Conservation (phyloP, 2,329 filamentous ascomycete genomes). For the Trichoderma asperellum region DNA sequence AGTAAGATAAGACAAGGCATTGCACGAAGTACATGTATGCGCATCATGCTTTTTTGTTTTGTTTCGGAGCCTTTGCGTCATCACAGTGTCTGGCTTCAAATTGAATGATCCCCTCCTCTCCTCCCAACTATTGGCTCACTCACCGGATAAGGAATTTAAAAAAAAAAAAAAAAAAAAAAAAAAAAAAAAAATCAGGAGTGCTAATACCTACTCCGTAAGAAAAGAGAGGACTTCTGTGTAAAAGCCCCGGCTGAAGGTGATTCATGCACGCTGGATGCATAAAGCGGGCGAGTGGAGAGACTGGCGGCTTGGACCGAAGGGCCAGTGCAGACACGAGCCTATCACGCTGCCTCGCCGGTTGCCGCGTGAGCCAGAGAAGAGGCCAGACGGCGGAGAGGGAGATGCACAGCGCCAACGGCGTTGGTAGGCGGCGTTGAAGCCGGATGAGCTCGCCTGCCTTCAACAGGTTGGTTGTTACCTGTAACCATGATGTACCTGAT, state of each 20-base stretch:
- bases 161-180: background rate
- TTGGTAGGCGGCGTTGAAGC: background rate
- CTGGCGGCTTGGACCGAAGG: constrained; percentile 26
- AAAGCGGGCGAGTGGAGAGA: constrained; percentile 20
- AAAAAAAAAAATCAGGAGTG: background rate
- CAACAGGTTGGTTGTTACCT: background rate
- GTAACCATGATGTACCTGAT: background rate
- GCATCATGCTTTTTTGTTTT: background rate
- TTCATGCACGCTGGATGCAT: constrained; percentile 29
- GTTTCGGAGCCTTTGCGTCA: background rate
- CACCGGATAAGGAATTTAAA: background rate
- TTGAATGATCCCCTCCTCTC: background rate
- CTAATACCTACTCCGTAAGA: background rate
- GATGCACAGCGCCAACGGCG: background rate
- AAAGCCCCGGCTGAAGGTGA: constrained; percentile 24
- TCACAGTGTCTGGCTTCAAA: constrained; percentile 3
- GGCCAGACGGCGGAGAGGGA: background rate
- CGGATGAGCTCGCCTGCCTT: background rate
- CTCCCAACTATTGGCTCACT: background rate
- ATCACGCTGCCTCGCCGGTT: constrained; percentile 1
- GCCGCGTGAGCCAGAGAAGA: constrained; percentile 14
- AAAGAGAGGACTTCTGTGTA: background rate
- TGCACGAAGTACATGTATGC: background rate
- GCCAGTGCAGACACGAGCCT: background rate
- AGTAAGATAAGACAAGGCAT: background rate